Evolutionary conservation across 208 protist species (phyloP), one percentile per base, ranked within the genome.

Genomic region (Trypanosoma melophagium): DNA sequence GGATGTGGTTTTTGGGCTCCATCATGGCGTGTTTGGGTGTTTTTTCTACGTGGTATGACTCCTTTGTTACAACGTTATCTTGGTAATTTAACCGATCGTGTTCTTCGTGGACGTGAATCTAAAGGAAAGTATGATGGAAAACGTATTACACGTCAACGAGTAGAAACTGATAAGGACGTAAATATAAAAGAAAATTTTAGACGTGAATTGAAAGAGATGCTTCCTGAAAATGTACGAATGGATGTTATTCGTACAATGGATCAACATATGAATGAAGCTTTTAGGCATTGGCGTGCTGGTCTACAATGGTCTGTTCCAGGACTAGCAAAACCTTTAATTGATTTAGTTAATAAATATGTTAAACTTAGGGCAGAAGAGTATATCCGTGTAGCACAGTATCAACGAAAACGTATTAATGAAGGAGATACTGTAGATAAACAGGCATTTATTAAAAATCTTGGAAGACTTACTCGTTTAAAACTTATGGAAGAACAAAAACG

Each of bases 351-450:
- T 14, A 97, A 99, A 77, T 99, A 99, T 77, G 99, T 99, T 44
- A 99, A 99, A 86, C 81, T 96, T 50, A 99, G 99, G 79, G 97
- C 99, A 3, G 99, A 99, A 86, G 99, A 99, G 98, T 99, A 99
- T 95, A 99, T 99, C 12, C 98, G 99, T 58, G 95, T 98, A 0
- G 93, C 99, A 22, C 98, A 99, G 82, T 99, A 99, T 77, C 99
- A 99, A 71, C 90, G 99, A 35, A 98, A 99, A 76, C 93, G 98
- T 53, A 99, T 99, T 66, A 81, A 90, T 8, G 90, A 98, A 49
- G 99, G 98, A 42, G 98, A 98, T 50, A 99, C 98, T 31, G 98
- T 99, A 7, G 99, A 99, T 81, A 99, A 99, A 76, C 99, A 98
- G 31, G 98, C 99, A n/a, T 98, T 97, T 80, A 99, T 99, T 86